Conservation (phyloP, 2,329 filamentous ascomycete genomes). For the Cryphonectria carpinicola region DNA sequence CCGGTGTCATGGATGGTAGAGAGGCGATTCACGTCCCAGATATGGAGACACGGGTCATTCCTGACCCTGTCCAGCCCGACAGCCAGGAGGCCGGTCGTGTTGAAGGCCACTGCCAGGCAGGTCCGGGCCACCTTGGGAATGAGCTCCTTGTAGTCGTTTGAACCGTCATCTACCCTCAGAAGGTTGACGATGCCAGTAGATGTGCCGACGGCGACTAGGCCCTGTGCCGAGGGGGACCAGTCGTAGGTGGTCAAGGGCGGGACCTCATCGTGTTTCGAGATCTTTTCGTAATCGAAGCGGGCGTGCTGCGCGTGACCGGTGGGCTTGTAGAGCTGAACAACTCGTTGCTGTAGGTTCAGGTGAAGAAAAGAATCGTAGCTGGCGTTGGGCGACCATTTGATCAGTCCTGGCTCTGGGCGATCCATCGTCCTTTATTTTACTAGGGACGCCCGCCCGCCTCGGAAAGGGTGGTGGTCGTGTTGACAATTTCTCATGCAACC, state of each 20-base stretch:
- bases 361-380: slow-evolving; percentile 64
- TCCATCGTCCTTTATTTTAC: slow-evolving; percentile 47
- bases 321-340: slow-evolving; percentile 66
- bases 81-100: slow-evolving; percentile 70
- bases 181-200: slow-evolving; percentile 76
- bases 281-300: slow-evolving; percentile 60
- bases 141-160: slow-evolving; percentile 67
- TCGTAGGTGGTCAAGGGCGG: slow-evolving; percentile 68
- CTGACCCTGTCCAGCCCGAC: slow-evolving; percentile 80
- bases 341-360: slow-evolving; percentile 65
- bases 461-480: background rate
- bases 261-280: slow-evolving; percentile 65
- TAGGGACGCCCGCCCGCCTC: background rate
- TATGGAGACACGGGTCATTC: slow-evolving; percentile 80
- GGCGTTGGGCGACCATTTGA: slow-evolving; percentile 68
- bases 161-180: slow-evolving; percentile 72
- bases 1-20: slow-evolving; percentile 49
- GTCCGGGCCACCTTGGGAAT: slow-evolving; percentile 75
- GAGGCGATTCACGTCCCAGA: slow-evolving; percentile 76
- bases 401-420: slow-evolving; percentile 63
- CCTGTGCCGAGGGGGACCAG: slow-evolving; percentile 65
- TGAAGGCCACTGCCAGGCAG: slow-evolving; percentile 83
- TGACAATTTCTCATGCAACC: background rate
- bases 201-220: slow-evolving; percentile 75
- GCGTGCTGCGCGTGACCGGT: slow-evolving; percentile 61